Percentiles rank a stretch among this genome's conserved stretches.
phyloP scores from a whole-genome alignment of 352 stramenopile genomes.

The Pythium myriotylum region DNA sequence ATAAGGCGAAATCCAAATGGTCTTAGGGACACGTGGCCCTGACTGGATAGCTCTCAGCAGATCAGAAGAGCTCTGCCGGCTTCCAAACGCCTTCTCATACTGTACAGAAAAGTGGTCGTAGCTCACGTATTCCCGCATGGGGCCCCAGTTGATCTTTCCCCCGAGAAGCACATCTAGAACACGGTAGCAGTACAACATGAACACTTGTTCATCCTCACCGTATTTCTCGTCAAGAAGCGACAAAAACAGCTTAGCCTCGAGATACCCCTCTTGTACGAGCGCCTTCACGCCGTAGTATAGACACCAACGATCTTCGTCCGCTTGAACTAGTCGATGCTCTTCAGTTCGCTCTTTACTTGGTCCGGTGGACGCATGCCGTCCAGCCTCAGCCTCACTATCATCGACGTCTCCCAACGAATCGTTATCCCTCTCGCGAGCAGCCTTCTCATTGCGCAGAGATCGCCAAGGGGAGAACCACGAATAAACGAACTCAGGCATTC shows the following conservation, averaged over 20 bases:
- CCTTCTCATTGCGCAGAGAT: conserved; percentile 60
- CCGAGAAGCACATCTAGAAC: conserved; percentile 75
- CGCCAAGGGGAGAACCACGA: conserved; percentile 89
- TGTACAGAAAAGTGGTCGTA: conserved; percentile 59
- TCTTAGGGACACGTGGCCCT: conserved; percentile 52
- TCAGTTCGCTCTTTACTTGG: conserved; percentile 23
- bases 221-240: conserved; percentile 93
- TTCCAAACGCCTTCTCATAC: conserved; percentile 41
- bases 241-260: conserved; percentile 92
- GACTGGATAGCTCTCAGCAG: conserved; percentile 16
- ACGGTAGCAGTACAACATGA: conserved; percentile 89
- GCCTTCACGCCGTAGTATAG: conserved; percentile 93
- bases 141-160: conserved; percentile 60
- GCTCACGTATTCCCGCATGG: conserved; percentile 53
- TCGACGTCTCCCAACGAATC: conserved; percentile 23
- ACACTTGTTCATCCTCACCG: conserved; percentile 91
- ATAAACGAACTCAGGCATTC: conserved; percentile 94
- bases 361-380: not conserved
- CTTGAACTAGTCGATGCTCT: conserved; percentile 55
- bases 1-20: conserved; percentile 80
- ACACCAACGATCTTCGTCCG: conserved; percentile 91
- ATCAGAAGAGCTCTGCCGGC: conserved; percentile 15
- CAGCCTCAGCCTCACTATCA: not conserved
- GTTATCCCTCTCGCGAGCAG: conserved; percentile 9
- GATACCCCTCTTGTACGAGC: conserved; percentile 79